These are phyloP conservation scores for Moesziomyces antarcticus DNA, from an alignment of 1,284 basidiomycete species.

Conservation along the genomic window DNA sequence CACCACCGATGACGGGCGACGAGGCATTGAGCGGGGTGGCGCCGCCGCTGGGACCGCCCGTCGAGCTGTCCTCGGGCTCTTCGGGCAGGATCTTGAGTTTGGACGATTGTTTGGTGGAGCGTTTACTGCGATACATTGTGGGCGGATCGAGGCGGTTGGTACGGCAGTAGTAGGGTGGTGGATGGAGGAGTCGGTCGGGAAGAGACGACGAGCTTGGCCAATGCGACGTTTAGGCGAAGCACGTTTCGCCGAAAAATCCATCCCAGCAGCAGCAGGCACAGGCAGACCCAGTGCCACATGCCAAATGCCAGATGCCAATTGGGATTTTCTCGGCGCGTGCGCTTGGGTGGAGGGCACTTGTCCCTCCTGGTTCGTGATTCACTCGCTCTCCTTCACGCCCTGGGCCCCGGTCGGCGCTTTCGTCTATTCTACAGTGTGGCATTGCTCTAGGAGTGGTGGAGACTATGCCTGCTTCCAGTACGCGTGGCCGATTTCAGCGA, in stretches of 20 bases:
- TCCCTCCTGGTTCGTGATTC: background rate
- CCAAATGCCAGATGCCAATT: no score
- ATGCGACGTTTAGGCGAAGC: constrained; percentile 1
- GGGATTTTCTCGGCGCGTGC: background rate
- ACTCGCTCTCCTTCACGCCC: no score
- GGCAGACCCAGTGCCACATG: no score
- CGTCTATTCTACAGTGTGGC: background rate
- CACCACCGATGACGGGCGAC: constrained; percentile 22
- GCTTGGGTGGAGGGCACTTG: constrained; percentile 11
- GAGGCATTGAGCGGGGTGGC: constrained; percentile 31
- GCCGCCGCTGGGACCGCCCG: constrained; percentile 28
- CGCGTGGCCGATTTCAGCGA: constrained; percentile 42
- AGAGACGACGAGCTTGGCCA: constrained; percentile 7
- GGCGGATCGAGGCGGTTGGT: background rate
- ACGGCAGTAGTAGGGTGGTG: background rate
- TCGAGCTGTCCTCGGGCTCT: constrained; percentile 76
- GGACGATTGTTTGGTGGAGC: constrained; percentile 82
- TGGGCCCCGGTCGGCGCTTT: background rate
- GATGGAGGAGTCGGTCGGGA: background rate
- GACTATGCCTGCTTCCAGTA: constrained; percentile 31
- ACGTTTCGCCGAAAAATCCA: no score
- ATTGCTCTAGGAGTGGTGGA: background rate
- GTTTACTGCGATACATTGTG: constrained; percentile 46
- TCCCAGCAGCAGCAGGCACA: no score
- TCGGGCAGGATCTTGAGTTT: constrained; percentile 95